Conservation (phyloP, 495 filamentous ascomycete species). For the Penicillium turbatum region DNA sequence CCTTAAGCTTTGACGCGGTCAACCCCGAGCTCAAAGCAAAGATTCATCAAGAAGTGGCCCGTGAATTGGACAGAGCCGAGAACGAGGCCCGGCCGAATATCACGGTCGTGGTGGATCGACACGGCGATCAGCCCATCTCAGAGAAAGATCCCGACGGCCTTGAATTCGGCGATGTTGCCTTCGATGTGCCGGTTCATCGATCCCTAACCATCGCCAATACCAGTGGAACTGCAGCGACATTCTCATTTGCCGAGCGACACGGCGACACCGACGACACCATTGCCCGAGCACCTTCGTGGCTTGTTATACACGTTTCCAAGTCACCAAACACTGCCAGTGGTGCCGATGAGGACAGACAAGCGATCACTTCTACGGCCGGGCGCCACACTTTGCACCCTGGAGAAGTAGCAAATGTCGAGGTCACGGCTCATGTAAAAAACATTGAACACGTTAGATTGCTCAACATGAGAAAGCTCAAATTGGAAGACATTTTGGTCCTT, state of each 20-base stretch:
- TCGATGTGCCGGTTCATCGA: slow-evolving; percentile 58
- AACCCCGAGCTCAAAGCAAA: slow-evolving; percentile 75
- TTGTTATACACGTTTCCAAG: slow-evolving; percentile 58
- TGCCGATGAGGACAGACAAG: slow-evolving; percentile 19
- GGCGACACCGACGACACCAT: slow-evolving; percentile 40
- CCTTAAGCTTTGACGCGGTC: slow-evolving; percentile 76
- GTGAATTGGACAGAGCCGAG: slow-evolving; percentile 84
- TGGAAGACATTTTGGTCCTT: slow-evolving; percentile 89
- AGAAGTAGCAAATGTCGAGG: slow-evolving; percentile 65
- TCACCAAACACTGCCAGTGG: slow-evolving; percentile 36
- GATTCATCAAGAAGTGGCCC: slow-evolving; percentile 80
- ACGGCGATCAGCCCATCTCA: slow-evolving; percentile 28
- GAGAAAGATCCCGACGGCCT: slow-evolving; percentile 53
- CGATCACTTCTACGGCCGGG: slow-evolving; percentile 25
- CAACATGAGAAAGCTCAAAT: slow-evolving; percentile 59
- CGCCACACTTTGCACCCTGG: slow-evolving; percentile 71
- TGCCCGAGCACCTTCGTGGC: slow-evolving; percentile 55
- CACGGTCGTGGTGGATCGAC: slow-evolving; percentile 74
- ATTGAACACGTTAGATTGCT: slow-evolving; percentile 60
- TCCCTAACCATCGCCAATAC: slow-evolving; percentile 87
- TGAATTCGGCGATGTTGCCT: slow-evolving; percentile 70
- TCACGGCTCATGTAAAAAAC: slow-evolving; percentile 60
- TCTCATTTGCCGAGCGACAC: slow-evolving; percentile 69
- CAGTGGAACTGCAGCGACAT: slow-evolving; percentile 67
- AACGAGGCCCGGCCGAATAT: slow-evolving; percentile 85